Conservation (phyloP, 2,329 filamentous ascomycete genomes). For the Alternaria infectoria region DNA sequence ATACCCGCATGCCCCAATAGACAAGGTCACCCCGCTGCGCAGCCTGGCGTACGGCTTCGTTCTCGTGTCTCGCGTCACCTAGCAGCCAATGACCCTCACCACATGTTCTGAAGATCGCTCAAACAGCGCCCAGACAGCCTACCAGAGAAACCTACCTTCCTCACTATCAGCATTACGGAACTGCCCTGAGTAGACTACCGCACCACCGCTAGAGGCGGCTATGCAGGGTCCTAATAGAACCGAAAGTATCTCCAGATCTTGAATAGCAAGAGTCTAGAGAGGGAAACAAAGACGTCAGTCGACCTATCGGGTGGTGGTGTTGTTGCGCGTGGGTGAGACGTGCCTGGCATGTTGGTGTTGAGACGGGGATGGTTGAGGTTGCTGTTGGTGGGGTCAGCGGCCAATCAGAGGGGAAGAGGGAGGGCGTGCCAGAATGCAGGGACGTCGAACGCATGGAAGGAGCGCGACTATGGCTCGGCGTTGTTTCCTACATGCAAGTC, state of each 20-base stretch:
- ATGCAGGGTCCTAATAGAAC: conserved; percentile 38
- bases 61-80: conserved; percentile 14
- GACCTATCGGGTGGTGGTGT: conserved; percentile 40
- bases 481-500: conserved; percentile 5
- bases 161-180: conserved; percentile 13
- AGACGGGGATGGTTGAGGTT: conserved; percentile 31
- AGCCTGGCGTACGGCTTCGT: conserved; percentile 23
- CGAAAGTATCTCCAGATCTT: conserved; percentile 36
- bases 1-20: conserved; percentile 40
- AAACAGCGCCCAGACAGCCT: conserved; percentile 21
- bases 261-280: conserved; percentile 2
- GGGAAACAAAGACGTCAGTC: neutral
- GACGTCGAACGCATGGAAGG: conserved; percentile 18
- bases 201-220: conserved; percentile 38
- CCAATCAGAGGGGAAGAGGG: conserved; percentile 36
- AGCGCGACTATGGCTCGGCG: conserved; percentile 2
- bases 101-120: conserved; percentile 38
- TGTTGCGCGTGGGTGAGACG: conserved; percentile 38
- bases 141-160: conserved; percentile 21
- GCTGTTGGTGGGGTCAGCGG: conserved; percentile 14
- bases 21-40: conserved; percentile 15
- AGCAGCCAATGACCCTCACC: conserved; percentile 42
- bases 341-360: conserved; percentile 40
- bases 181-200: conserved; percentile 20
- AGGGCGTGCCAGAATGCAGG: conserved; percentile 42